Evolutionary conservation across 768 basidiomycete genomes (phyloP).

Genomic region (Sporobolomyces roseus): DNA sequence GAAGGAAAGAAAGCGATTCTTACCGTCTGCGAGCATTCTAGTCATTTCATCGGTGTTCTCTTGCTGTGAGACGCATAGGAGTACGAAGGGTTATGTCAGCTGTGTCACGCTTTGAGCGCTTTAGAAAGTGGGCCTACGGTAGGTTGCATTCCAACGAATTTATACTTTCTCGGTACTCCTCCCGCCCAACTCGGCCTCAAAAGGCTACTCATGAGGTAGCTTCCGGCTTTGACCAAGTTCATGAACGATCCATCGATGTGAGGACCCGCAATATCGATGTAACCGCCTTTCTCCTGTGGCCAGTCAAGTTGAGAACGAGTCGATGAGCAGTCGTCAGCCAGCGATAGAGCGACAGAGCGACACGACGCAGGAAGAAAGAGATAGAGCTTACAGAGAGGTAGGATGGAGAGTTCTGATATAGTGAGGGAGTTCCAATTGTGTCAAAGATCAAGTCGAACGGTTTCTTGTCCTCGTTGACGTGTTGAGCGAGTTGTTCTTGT

Average conservation of each 20-base stretch:
- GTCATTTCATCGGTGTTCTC: too few relatives aligned
- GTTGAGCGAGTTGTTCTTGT: too few relatives aligned
- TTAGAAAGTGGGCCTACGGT: neutral
- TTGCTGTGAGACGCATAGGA: too few relatives aligned
- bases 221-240: neutral
- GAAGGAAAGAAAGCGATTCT: too few relatives aligned
- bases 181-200: conserved; percentile 57
- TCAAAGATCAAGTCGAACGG: conserved; percentile 61
- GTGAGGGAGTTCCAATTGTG: conserved; percentile 45
- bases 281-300: conserved; percentile 48
- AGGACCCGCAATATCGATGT: conserved; percentile 54
- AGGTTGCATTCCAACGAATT: conserved; percentile 8
- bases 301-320: neutral
- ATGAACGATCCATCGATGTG: neutral
- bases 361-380: too few relatives aligned
- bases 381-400: conserved; percentile 53
- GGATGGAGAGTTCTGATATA: conserved; percentile 56
- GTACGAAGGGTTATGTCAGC: too few relatives aligned
- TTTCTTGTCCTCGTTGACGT: conserved; percentile 36
- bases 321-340: neutral
- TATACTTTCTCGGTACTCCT: conserved; percentile 49
- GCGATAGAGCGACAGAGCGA: too few relatives aligned
- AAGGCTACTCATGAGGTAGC: conserved; percentile 47
- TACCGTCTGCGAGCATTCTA: too few relatives aligned
- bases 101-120: neutral